Percentiles rank a stretch among this genome's conserved stretches.
These are phyloP conservation scores for Mortierella sp. DNA, from an alignment of 371 early-diverging fungal genomes.

Conservation along the genomic window DNA sequence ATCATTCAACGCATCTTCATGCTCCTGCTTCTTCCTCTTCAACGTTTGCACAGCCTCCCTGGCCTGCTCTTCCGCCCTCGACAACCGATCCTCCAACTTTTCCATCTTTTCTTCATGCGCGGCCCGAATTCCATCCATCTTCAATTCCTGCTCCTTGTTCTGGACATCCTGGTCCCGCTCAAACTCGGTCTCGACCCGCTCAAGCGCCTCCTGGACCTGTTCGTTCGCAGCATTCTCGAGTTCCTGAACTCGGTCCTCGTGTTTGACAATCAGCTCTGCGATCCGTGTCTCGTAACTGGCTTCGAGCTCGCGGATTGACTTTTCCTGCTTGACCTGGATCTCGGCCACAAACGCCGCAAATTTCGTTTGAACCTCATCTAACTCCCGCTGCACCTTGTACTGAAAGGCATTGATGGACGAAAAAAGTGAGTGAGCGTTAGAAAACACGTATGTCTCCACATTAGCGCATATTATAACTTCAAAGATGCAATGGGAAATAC, in stretches of 20 bases:
- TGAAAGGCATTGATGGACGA: background rate
- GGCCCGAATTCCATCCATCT: constrained; percentile 6
- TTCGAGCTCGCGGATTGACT: constrained; percentile 28
- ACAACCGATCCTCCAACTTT: constrained; percentile 31
- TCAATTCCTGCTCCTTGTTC: constrained; percentile 20
- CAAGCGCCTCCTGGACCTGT: constrained; percentile 39
- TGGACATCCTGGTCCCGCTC: constrained; percentile 37
- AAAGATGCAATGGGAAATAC: background rate
- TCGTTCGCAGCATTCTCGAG: constrained; percentile 51
- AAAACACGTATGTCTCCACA: too few relatives aligned
- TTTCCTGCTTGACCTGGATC: constrained; percentile 34
- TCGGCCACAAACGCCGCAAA: constrained; percentile 42
- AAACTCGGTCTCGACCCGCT: constrained; percentile 44
- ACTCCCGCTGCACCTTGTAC: constrained; percentile 35
- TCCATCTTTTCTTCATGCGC: constrained; percentile 18
- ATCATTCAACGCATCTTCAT: constrained; percentile 18
- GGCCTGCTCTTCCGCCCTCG: constrained; percentile 26
- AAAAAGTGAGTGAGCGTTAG: background rate
- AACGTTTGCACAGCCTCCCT: constrained; percentile 18
- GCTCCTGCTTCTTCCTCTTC: constrained; percentile 1
- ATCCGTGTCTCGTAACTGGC: constrained; percentile 38
- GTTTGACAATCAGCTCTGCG: constrained; percentile 54
- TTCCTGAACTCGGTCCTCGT: constrained; percentile 46
- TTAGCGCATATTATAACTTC: too few relatives aligned
- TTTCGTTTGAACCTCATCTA: constrained; percentile 31